Evolutionary conservation across 495 filamentous ascomycete species (phyloP).

Genomic region (Podospora australis): DNA sequence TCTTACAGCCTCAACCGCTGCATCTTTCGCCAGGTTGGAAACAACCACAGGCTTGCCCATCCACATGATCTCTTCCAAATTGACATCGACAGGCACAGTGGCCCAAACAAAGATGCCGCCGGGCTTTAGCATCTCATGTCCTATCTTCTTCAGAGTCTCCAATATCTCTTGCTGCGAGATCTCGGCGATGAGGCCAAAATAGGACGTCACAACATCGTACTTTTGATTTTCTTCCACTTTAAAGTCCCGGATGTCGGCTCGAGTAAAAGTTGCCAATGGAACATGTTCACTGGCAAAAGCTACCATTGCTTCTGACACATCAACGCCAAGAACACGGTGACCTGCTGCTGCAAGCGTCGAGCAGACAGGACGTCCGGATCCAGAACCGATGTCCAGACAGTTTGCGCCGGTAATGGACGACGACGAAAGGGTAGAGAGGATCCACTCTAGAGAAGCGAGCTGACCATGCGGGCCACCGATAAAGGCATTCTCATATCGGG

Average conservation of each 20-base stretch:
- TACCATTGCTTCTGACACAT: background rate
- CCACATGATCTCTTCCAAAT: background rate
- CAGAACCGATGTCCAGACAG: background rate
- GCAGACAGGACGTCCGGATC: background rate
- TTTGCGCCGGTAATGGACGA: too few species aligned
- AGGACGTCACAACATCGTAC: background rate
- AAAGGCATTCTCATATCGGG: too few species aligned
- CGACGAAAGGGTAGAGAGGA: too few species aligned
- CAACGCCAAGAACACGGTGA: background rate
- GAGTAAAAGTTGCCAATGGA: background rate
- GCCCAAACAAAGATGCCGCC: background rate
- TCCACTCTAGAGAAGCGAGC: too few species aligned
- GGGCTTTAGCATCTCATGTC: background rate
- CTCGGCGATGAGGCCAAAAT: background rate
- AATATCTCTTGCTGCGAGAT: background rate
- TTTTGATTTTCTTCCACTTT: background rate
- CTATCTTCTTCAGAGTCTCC: background rate
- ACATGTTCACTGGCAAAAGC: background rate
- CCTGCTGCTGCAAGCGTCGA: background rate
- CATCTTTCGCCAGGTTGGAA: background rate
- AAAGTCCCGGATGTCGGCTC: background rate
- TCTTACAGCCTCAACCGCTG: background rate
- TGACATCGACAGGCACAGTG: background rate
- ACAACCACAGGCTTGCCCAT: background rate
- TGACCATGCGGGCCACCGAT: too few species aligned